Evolutionary conservation across 169 alveolate genomes (phyloP).

Genomic region (Plasmodium reichenowi): DNA sequence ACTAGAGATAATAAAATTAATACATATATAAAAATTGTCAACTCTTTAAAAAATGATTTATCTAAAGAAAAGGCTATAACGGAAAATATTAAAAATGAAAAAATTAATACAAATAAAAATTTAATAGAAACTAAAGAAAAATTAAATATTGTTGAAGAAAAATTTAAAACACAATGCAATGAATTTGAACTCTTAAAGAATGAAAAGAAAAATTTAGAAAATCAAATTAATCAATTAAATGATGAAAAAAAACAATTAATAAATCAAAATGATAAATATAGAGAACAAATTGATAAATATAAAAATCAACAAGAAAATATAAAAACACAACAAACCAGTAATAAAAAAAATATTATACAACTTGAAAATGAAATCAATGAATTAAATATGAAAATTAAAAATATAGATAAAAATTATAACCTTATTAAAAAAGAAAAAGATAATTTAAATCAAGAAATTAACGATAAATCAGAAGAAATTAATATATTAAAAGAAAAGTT

Average conservation of each 20-base stretch:
- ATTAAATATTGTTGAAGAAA: slow-evolving; percentile 86
- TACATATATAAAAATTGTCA: slow-evolving; percentile 42
- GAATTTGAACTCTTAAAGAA: slow-evolving; percentile 56
- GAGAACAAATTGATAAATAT: slow-evolving; percentile 85
- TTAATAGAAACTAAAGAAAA: slow-evolving; percentile 90
- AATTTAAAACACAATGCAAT: slow-evolving; percentile 86
- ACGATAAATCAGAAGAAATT: slow-evolving; percentile 90
- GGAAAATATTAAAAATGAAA: slow-evolving; percentile 84
- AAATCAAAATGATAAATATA: slow-evolving; percentile 82
- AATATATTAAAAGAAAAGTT: slow-evolving; percentile 90
- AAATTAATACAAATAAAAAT: slow-evolving; percentile 90
- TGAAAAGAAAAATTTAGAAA: slow-evolving; percentile 66
- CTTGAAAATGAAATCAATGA: slow-evolving; percentile 90
- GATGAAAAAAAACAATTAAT: slow-evolving; percentile 89
- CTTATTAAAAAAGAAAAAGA: slow-evolving; percentile 82
- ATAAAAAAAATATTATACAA: slow-evolving; percentile 87
- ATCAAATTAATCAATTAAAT: slow-evolving; percentile 80
- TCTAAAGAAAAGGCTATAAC: slow-evolving; percentile 49
- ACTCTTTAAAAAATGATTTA: slow-evolving; percentile 51
- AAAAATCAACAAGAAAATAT: slow-evolving; percentile 87
- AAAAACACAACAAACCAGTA: slow-evolving; percentile 86
- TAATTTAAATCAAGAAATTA: slow-evolving; percentile 89
- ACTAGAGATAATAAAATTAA: slow-evolving; percentile 51
- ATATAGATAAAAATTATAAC: slow-evolving; percentile 88
- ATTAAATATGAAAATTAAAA: slow-evolving; percentile 87